Evolutionary conservation across 164 flowering plant species (phyloP), one percentile per base, ranked within the genome.

Genomic region (Euptelea pleiosperma): DNA sequence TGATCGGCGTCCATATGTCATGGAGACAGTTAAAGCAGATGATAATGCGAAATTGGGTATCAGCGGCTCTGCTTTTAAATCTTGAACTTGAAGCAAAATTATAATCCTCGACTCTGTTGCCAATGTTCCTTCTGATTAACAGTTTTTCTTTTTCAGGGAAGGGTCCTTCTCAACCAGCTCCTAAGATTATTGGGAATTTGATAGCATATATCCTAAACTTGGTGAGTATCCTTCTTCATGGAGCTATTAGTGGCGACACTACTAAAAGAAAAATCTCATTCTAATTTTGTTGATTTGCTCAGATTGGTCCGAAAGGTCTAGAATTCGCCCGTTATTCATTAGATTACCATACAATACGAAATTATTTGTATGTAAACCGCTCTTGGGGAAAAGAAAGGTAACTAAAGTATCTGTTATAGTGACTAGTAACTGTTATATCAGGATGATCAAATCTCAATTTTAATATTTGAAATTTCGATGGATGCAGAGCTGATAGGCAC

Each of bases 271-370:
- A 30, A 9, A 29, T 34, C 37, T 56, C 31, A 64, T 58, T 29
- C 39, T 59, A 16, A 34, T 52, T 40, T 58, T 14, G 30, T 44
- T 71, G 34, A 29, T 47, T 52, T 58, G 31, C 44, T 58, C 75
- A 93, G 98, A 66, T 93, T 83, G 98, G 98, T 21, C 97, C 98
- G 11, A 93, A 87, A 65, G 98, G 98, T 58, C 78, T 93, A 33
- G 98, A 93, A 69, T 93, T 93, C 61, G 98, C 97, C 10, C 90
- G 96, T 10, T 93, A 93, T 70, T 93, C 98, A 1, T 75, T 93
- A 22, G 97, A 92, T 61, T 93, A 93, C 75, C 98, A 93, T 58
- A 93, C 98, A 39, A 86, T 93, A 60, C 70, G 98, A 30, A 93
- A 93, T 67, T 86, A 87, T 72, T 70, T 93, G 46, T 65, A 93